phyloP scores from a whole-genome alignment of 805 yeast species.

The Candida boidinii region DNA sequence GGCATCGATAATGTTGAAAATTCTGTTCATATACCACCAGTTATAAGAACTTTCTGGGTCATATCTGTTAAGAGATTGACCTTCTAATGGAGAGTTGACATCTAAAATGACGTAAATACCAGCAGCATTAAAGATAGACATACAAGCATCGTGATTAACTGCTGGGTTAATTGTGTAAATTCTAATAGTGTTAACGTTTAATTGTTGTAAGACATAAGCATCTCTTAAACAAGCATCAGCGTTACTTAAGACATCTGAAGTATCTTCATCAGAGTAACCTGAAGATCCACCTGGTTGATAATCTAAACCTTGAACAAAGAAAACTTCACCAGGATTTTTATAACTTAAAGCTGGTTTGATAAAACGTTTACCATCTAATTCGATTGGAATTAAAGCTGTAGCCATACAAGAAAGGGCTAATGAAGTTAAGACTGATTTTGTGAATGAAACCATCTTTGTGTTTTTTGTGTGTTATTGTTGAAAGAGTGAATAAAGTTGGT shows the following conservation, averaged over 20 bases:
- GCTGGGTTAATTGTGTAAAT: slow-evolving; percentile 80
- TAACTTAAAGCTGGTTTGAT: slow-evolving; percentile 37
- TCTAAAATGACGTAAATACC: slow-evolving; percentile 86
- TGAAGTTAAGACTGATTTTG: slow-evolving; percentile 2
- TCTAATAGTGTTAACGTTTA: slow-evolving; percentile 81
- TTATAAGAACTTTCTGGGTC: slow-evolving; percentile 68
- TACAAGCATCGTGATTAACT: slow-evolving; percentile 82
- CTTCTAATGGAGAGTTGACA: slow-evolving; percentile 64
- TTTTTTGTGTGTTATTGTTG: neutral
- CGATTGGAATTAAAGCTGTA: slow-evolving; percentile 49
- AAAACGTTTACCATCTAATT: slow-evolving; percentile 47
- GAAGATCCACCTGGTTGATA: slow-evolving; percentile 95
- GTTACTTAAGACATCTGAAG: slow-evolving; percentile 63
- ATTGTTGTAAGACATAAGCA: slow-evolving; percentile 64
- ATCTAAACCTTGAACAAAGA: slow-evolving; percentile 80
- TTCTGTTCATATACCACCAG: slow-evolving; percentile 60
- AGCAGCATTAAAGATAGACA: slow-evolving; percentile 81
- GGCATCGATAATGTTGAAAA: slow-evolving; percentile 77
- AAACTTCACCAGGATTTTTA: slow-evolving; percentile 42
- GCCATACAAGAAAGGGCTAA: slow-evolving; percentile 7
- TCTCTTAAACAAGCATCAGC: slow-evolving; percentile 70
- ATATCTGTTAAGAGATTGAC: slow-evolving; percentile 64
- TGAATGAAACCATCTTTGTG: neutral
- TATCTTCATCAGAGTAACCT: slow-evolving; percentile 27
- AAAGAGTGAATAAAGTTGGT: neutral